Conservation (phyloP, 176 grass and related monocot genomes). For the Puya raimondii region DNA sequence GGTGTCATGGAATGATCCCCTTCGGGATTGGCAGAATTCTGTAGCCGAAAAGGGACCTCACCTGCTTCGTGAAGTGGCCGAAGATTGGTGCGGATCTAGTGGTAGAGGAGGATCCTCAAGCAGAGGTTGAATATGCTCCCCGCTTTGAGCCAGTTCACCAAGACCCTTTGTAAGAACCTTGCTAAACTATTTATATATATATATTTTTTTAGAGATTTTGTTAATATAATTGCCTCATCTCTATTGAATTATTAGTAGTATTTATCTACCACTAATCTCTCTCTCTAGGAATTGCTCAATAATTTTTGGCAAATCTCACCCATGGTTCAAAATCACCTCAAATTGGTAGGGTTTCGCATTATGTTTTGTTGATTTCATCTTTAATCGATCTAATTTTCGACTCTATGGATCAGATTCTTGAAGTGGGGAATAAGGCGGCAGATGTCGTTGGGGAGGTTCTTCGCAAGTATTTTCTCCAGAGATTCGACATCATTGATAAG, state of each 20-base stretch:
- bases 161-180: conserved; percentile 82
- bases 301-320: conserved; percentile 65
- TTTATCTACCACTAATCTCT: no score
- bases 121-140: conserved; percentile 86
- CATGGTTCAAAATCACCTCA: conserved; percentile 67
- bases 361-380: not conserved
- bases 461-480: no score
- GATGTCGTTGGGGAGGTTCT: no score
- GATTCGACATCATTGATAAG: no score
- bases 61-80: no score
- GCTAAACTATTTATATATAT: conserved; percentile 29
- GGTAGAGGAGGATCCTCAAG: no score
- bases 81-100: no score
- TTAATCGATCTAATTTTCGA: not conserved
- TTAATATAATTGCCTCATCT: not conserved
- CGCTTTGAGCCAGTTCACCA: conserved; percentile 81
- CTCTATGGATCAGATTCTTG: not conserved
- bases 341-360: conserved; percentile 35
- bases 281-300: conserved; percentile 45
- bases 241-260: not conserved
- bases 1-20: no score
- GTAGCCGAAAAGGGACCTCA: no score
- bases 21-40: no score
- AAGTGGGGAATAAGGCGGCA: no score
- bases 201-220: not conserved